Percentiles rank a stretch among this genome's conserved stretches.
These are phyloP conservation scores for Cryptococcus sp. DNA, from an alignment of 1,284 basidiomycete species.

Conservation along the genomic window DNA sequence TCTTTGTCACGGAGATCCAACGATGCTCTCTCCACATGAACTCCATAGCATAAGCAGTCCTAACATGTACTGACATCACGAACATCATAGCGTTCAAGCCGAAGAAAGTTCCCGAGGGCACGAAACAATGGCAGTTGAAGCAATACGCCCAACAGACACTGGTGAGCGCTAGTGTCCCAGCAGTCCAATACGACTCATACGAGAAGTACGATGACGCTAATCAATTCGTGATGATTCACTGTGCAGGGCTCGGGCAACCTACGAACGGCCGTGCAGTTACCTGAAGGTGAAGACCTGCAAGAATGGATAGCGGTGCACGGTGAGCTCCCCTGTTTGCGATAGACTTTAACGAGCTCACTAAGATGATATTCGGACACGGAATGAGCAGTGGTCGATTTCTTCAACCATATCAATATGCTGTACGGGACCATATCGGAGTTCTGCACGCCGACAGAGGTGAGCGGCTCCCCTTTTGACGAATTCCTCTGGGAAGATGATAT, in stretches of 20 bases:
- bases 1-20: too few relatives aligned
- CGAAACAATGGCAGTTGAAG: slow-evolving; percentile 94
- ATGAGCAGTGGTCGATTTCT: slow-evolving; percentile 82
- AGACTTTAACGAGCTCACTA: background rate
- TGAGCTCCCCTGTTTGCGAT: slow-evolving; percentile 54
- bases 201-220: slow-evolving; percentile 1
- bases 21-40: too few relatives aligned
- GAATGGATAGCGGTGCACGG: slow-evolving; percentile 98
- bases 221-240: background rate
- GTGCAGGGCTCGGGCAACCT: slow-evolving; percentile 87
- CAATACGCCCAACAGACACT: slow-evolving; percentile 97
- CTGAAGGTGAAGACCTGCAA: slow-evolving; percentile 90
- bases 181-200: too few relatives aligned
- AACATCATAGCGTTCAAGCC: slow-evolving; percentile 76
- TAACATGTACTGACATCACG: background rate
- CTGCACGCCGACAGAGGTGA: slow-evolving; percentile 86
- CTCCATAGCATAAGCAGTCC: background rate
- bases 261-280: slow-evolving; percentile 81
- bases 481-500: background rate
- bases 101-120: slow-evolving; percentile 91
- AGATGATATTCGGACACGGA: background rate
- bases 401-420: slow-evolving; percentile 94
- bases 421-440: slow-evolving; percentile 96
- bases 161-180: slow-evolving; percentile 55
- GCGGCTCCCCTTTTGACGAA: slow-evolving; percentile 9